Percentiles rank a stretch among this genome's conserved stretches.
These are phyloP conservation scores for Trichoderma harzianum DNA, from an alignment of 2,329 filamentous ascomycete genomes.

Conservation along the genomic window DNA sequence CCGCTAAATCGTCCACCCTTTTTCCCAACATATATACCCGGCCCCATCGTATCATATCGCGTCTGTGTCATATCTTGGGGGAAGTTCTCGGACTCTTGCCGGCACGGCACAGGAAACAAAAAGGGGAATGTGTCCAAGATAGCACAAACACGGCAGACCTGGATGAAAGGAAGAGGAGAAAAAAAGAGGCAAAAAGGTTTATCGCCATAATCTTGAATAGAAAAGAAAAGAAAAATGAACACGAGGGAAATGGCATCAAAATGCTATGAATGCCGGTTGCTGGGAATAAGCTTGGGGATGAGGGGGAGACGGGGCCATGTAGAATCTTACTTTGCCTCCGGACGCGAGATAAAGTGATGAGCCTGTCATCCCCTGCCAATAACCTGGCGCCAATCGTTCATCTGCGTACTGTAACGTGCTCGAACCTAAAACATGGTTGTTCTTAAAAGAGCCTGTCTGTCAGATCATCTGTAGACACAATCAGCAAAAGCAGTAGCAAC, in stretches of 20 bases:
- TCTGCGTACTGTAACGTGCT: not conserved
- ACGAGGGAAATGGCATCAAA: not conserved
- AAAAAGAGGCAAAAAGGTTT: not conserved
- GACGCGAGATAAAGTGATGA: conserved; percentile 9
- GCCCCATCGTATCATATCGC: not conserved
- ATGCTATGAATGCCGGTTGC: not conserved
- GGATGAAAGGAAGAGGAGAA: not conserved
- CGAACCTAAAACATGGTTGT: not conserved
- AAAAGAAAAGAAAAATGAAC: not conserved
- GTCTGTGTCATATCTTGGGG: not conserved
- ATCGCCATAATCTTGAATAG: not conserved
- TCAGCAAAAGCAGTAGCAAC: not conserved
- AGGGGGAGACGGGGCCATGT: not conserved
- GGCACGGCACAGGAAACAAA: not conserved
- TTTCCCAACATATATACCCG: not conserved
- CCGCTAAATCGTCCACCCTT: not conserved
- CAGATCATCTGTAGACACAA: not conserved
- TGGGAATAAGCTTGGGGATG: not conserved
- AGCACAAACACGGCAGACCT: not conserved
- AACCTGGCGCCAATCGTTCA: not conserved
- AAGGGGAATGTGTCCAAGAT: not conserved
- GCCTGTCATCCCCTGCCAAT: not conserved
- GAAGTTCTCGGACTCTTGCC: not conserved
- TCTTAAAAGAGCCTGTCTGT: not conserved
- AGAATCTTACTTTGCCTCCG: not conserved